phyloP scores from a whole-genome alignment of 2,329 filamentous ascomycete species.

The Fusarium sp. region DNA sequence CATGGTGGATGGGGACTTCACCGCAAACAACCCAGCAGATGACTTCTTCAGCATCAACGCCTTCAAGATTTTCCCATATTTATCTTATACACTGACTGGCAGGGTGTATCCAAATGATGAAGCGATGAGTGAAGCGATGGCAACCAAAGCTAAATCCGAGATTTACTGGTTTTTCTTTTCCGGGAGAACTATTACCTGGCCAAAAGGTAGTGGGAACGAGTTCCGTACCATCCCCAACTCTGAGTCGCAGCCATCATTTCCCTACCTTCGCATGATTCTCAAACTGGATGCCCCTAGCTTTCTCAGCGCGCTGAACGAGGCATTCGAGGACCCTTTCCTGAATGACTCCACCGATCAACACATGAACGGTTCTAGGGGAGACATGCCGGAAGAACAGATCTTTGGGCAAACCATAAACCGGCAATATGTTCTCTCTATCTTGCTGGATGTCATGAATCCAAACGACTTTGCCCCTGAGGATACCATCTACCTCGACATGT shows the following conservation, averaged over 20 bases:
- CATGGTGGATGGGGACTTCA: constrained; percentile 64
- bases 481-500: constrained; percentile 97
- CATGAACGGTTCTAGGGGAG: constrained; percentile 61
- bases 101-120: constrained; percentile 91
- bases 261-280: constrained; percentile 84
- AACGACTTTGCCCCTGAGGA: constrained; percentile 80
- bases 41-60: constrained; percentile 75
- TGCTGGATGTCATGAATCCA: constrained; percentile 88
- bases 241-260: constrained; percentile 77
- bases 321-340: constrained; percentile 93
- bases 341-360: constrained; percentile 77
- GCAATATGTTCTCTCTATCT: constrained; percentile 90
- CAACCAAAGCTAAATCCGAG: constrained; percentile 81
- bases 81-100: constrained; percentile 90
- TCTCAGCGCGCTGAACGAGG: constrained; percentile 94
- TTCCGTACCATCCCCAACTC: constrained; percentile 69
- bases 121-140: constrained; percentile 75
- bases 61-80: constrained; percentile 91
- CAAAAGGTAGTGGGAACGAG: constrained; percentile 67
- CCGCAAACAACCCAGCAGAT: constrained; percentile 64
- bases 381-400: constrained; percentile 71
- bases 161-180: constrained; percentile 96
- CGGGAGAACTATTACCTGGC: constrained; percentile 80
- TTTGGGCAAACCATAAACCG: constrained; percentile 81
- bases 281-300: constrained; percentile 92